Evolutionary conservation across 371 early-diverging fungal genomes (phyloP).

Genomic region (Polyrhizophydium stewartii): DNA sequence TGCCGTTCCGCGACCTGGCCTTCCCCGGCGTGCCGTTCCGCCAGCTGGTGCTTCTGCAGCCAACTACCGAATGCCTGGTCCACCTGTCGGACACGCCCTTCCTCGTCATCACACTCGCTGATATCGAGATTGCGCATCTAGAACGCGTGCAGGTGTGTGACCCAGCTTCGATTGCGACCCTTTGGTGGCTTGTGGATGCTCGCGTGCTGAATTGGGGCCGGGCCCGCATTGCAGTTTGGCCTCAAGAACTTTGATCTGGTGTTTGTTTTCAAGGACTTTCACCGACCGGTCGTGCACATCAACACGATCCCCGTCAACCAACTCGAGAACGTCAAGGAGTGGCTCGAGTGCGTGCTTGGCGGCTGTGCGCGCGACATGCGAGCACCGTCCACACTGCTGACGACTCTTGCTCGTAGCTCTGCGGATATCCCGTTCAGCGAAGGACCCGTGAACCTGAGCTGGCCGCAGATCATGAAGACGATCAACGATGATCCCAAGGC

Average conservation of each 20-base stretch:
- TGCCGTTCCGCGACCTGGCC: constrained; percentile 91
- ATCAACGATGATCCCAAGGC: constrained; percentile 93
- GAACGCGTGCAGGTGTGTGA: constrained; percentile 91
- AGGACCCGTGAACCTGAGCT: constrained; percentile 96
- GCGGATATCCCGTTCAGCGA: constrained; percentile 96
- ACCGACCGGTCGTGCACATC: constrained; percentile 88
- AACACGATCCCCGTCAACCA: constrained; percentile 94
- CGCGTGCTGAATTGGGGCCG: neutral
- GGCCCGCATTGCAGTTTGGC: constrained; percentile 63
- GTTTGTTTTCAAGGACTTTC: constrained; percentile 96
- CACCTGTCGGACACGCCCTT: constrained; percentile 97
- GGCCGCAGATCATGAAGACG: constrained; percentile 98
- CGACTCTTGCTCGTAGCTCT: constrained; percentile 47
- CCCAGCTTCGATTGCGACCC: too few species aligned
- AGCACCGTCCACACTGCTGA: neutral
- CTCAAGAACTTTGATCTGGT: constrained; percentile 99
- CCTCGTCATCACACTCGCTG: constrained; percentile 87
- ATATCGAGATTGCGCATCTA: constrained; percentile 97
- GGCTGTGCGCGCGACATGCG: neutral
- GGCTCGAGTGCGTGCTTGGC: constrained; percentile 78
- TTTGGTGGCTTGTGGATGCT: constrained; percentile 8
- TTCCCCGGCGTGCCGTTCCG: constrained; percentile 97
- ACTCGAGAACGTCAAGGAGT: constrained; percentile 95
- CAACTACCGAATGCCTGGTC: constrained; percentile 97
- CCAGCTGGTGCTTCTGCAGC: constrained; percentile 92